Percentiles rank a stretch among this genome's conserved stretches.
phyloP scores from a whole-genome alignment of 495 filamentous ascomycete genomes.

The Aspergillus campestris region DNA sequence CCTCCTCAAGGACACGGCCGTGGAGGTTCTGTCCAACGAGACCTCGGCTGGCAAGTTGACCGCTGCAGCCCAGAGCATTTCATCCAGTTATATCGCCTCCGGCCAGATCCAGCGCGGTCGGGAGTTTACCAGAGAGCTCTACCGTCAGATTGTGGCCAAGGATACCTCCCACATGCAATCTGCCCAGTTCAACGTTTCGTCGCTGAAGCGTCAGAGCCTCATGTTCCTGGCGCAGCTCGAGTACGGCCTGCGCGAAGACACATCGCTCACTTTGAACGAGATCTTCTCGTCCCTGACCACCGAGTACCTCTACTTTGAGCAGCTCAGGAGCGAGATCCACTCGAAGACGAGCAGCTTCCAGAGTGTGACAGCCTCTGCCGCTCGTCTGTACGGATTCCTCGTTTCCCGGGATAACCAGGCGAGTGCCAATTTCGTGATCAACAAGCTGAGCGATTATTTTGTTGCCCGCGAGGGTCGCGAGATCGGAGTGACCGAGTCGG shows the following conservation, averaged over 20 bases:
- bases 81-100: conserved; percentile 23
- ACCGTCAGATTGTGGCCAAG: conserved; percentile 24
- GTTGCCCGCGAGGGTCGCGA: conserved; percentile 20
- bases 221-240: conserved; percentile 32
- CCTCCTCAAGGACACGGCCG: conserved; percentile 25
- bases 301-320: conserved; percentile 32
- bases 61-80: conserved; percentile 24
- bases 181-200: conserved; percentile 15
- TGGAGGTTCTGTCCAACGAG: conserved; percentile 24
- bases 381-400: conserved; percentile 27
- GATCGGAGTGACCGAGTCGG: conserved; percentile 12
- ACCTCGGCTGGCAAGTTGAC: conserved; percentile 20
- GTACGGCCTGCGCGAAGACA: conserved; percentile 22
- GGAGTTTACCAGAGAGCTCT: conserved; percentile 26
- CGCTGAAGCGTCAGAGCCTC: conserved; percentile 26
- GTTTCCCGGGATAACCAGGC: conserved; percentile 15
- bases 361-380: conserved; percentile 14
- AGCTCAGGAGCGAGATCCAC: conserved; percentile 20
- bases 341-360: conserved; percentile 25
- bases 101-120: conserved; percentile 22
- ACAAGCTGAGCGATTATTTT: conserved; percentile 22
- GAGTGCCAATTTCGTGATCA: conserved; percentile 15
- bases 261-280: conserved; percentile 24
- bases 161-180: conserved; percentile 10
- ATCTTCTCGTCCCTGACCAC: conserved; percentile 27